Percentiles rank a stretch among this genome's conserved stretches.
Evolutionary conservation across 2,329 filamentous ascomycete genomes (phyloP).

Genomic region (Colletotrichum kahawae): DNA sequence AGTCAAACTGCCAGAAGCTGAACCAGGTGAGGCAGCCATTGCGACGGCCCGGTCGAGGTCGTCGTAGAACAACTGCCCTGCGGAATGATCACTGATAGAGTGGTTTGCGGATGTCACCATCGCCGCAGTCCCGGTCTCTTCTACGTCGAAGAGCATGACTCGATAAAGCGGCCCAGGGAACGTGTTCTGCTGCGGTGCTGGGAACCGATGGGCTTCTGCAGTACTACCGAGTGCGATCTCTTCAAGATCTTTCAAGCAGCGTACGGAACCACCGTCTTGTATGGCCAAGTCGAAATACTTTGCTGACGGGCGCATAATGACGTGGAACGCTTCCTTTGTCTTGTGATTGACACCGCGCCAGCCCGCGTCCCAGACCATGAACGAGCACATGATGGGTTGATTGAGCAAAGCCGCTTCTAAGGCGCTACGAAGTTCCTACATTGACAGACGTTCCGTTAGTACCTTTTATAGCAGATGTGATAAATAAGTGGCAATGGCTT

Average conservation of each 20-base stretch:
- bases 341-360: neutral
- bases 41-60: neutral
- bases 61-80: neutral
- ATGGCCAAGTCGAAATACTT: neutral
- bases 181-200: neutral
- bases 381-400: neutral
- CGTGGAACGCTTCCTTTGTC: neutral
- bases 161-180: neutral
- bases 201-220: neutral
- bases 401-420: neutral
- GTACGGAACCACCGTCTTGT: neutral
- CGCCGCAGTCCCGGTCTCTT: neutral
- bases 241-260: neutral
- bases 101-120: neutral
- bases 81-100: neutral
- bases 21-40: neutral
- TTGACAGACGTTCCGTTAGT: fast-evolving
- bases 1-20: neutral
- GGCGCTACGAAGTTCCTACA: neutral
- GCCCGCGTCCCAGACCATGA: neutral
- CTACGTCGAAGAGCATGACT: neutral
- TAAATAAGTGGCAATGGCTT: fast-evolving
- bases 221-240: neutral
- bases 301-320: neutral
- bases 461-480: fast-evolving